Base-by-base conservation (phyloP, 164 flowering plant species). In the Saururus chinensis region DNA sequence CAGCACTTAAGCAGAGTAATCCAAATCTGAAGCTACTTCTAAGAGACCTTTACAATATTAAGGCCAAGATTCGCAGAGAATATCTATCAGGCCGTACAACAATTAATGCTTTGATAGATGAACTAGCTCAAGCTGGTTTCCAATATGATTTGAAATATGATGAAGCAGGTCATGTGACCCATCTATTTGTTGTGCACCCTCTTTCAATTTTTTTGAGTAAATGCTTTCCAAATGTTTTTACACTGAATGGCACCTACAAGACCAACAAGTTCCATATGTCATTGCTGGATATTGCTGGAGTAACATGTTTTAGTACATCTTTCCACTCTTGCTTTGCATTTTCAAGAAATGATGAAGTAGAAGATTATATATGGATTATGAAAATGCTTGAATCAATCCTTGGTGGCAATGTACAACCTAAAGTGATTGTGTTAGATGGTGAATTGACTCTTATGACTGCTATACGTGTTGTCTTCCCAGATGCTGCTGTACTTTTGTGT, bases 1-100 rank as follows among this genome's bases (percentile, higher is more conserved):
- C 66, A 57, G 55, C 75, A 45, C 76, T 77, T 40, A 71, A 63
- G 63, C 63, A 77, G 58, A 66, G 26, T 20, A 77, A 77, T 63
- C 80, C 77, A 14, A 45, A 45, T 45, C 49, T 45, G 49, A 71
- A 74, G 57, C 68, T 77, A 60, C 65, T 57, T 10, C 37, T 26
- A 17, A 57, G 40, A 25, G 60, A 57, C 41, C 30, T 57, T 57
- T 57, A 57, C 60, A 57, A 57, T 26, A 37, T 57, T 16, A 57
- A 57, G 17, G 60, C 40, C 37, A 57, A 57, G 60, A 57, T 57
- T 57, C 60, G 60, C 9, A 19, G 24, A 19, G 60, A 57, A 14
- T 21, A 25, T 57, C 57, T 70, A 25, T 35, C 75, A 61, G 80
- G 80, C 73, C 40, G 37, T 40, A 61, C 19, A 17, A 24, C 51